A percentile compares a stretch with the other conserved stretches of the same genome.
Conservation (phyloP, 2,329 filamentous ascomycete species). For the Thielaviopsis euricoi region DNA sequence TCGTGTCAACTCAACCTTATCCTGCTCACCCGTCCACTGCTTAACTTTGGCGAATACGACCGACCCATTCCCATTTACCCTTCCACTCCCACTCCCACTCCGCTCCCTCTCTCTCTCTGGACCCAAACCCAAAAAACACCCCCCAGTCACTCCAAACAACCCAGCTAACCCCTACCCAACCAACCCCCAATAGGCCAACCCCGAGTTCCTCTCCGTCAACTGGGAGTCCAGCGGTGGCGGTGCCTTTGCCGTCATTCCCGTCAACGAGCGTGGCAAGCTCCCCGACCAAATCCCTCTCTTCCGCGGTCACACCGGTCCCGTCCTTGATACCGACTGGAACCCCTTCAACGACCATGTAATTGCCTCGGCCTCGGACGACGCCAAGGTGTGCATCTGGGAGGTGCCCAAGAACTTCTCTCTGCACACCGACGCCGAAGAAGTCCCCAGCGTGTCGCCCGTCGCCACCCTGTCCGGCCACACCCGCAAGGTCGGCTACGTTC, state of each 20-base stretch:
- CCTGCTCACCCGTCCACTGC: too few species aligned
- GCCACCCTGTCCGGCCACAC: slow-evolving; percentile 75
- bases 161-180: slow-evolving; percentile 9
- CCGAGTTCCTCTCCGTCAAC: slow-evolving; percentile 91
- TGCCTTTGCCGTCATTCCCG: slow-evolving; percentile 87
- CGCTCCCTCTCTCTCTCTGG: too few species aligned
- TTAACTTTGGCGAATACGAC: too few species aligned
- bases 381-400: slow-evolving; percentile 92
- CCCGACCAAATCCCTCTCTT: slow-evolving; percentile 91
- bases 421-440: slow-evolving; percentile 69
- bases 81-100: too few species aligned
- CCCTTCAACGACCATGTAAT: slow-evolving; percentile 91
- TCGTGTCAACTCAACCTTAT: neutral
- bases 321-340: slow-evolving; percentile 97
- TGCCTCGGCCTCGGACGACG: slow-evolving; percentile 89
- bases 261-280: slow-evolving; percentile 75
- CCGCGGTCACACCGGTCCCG: slow-evolving; percentile 85
- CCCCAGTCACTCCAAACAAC: too few species aligned
- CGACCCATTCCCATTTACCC: too few species aligned
- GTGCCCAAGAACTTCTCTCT: slow-evolving; percentile 79
- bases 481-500: slow-evolving; percentile 93
- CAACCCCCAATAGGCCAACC: slow-evolving; percentile 87
- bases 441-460: slow-evolving; percentile 63
- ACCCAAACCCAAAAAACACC: too few species aligned
- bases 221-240: slow-evolving; percentile 95